Evolutionary conservation across 2,329 filamentous ascomycete genomes (phyloP).

Genomic region (Elsinoe necatrix): DNA sequence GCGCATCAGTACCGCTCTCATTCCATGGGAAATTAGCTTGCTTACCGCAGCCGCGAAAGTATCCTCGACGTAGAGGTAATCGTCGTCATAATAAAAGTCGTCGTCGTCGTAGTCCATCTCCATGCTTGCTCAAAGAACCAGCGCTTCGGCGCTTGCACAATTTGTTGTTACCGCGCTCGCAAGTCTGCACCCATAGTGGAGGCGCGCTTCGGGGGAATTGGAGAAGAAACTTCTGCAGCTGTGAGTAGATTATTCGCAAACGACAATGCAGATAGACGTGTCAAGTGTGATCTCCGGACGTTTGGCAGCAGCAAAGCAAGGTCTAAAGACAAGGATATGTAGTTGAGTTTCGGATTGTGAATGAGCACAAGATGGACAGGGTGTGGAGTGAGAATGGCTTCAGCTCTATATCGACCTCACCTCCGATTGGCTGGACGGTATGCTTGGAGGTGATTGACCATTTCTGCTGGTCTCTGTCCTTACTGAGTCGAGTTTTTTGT

Average conservation of each 20-base stretch:
- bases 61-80: conserved; percentile 41
- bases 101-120: conserved; percentile 35
- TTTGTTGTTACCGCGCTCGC: background rate
- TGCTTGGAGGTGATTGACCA: background rate
- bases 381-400: background rate
- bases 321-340: background rate
- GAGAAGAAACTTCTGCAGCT: background rate
- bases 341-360: background rate
- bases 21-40: background rate
- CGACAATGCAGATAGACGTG: no score
- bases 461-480: background rate
- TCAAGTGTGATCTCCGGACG: no score
- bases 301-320: no score
- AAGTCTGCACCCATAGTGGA: background rate
- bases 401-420: background rate
- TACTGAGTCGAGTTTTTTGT: no score
- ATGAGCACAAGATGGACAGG: background rate
- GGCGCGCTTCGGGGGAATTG: background rate
- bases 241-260: no score
- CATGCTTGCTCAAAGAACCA: conserved; percentile 18
- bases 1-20: background rate
- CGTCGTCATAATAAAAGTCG: conserved; percentile 32
- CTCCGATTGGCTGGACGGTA: conserved; percentile 3
- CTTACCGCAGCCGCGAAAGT: conserved; percentile 33
- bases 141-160: background rate